Base-by-base conservation (phyloP, 192 early-diverging fungal genomes). In the Geranomyces michiganensis region DNA sequence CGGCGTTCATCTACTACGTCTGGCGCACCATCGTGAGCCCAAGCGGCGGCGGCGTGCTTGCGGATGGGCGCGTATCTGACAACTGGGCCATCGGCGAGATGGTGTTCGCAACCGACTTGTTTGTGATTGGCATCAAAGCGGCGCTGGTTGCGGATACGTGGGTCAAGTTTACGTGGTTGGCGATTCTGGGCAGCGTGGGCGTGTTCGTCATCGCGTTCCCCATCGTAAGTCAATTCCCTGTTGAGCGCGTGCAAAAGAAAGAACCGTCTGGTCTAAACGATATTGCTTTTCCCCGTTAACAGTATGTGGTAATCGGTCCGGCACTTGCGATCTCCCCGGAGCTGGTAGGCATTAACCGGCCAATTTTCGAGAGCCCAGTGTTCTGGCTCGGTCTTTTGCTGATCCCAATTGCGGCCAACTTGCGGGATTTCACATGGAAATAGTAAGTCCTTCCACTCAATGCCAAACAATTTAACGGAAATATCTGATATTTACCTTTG, bases 381-480 rank as follows among this genome's bases (percentile, higher is more conserved):
- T 97, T 98, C 80, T 99, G 96, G 96, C 78, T 95, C 29, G 81
- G 86, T 0, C 78, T 96, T 27, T 70, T 96, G 14, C 62, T 98
- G 14, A 68, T 99, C 13, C 95, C 97, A 1, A 76, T 94, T 22
- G 58, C 91, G 61, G 91, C 92, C 74, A 87, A 91, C 66, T 67
- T 96, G 27, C 89, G 95, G 51, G 97, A 99, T 80, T 96, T 89
- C 75, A 81, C 87, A 12, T 99, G 91, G 91, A 98, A 98, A 85
- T 99, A 90, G 91, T 94, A 85, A 88, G 89, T 90, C n/a, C n/a
- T n/a, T n/a, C n/a, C n/a, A n/a, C n/a, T n/a, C n/a, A n/a, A n/a
- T n/a, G n/a, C n/a, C n/a, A n/a, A n/a, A n/a, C n/a, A n/a, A n/a
- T n/a, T n/a, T n/a, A n/a, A n/a, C n/a, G n/a, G n/a, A n/a, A n/a